Evolutionary conservation across 108 stramenopile species (phyloP).

Genomic region (Conticribra guillardii): DNA sequence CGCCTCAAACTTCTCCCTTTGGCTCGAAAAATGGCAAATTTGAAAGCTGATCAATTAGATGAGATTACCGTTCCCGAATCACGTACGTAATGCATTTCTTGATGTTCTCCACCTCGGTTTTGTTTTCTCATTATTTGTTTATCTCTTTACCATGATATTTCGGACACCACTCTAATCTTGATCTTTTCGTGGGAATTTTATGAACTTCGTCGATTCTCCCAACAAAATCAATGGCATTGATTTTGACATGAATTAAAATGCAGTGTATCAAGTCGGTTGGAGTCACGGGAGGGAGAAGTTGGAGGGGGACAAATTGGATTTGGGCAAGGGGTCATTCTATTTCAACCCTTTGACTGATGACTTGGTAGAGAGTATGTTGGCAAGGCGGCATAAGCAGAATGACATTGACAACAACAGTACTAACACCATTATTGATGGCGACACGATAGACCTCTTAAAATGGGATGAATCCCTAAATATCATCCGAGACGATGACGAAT

Average conservation of each 20-base stretch:
- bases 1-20: conserved; percentile 61
- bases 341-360: conserved; percentile 88
- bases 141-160: background rate
- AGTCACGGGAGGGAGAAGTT: conserved; percentile 94
- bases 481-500: conserved; percentile 33
- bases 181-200: too few relatives aligned
- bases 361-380: conserved; percentile 45
- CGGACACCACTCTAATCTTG: too few relatives aligned
- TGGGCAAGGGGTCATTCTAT: conserved; percentile 92
- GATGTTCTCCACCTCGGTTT: background rate
- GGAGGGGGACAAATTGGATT: conserved; percentile 74
- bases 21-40: conserved; percentile 62
- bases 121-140: background rate
- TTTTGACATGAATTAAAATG: too few relatives aligned
- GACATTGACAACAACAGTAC: background rate
- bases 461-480: conserved; percentile 39
- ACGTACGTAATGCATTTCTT: background rate
- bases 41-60: conserved; percentile 56
- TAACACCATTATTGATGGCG: too few relatives aligned
- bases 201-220: too few relatives aligned
- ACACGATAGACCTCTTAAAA: conserved; percentile 16
- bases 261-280: conserved; percentile 87
- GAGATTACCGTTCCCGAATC: conserved; percentile 63
- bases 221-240: too few relatives aligned
- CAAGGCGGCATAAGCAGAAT: conserved; percentile 18